A percentile compares a stretch with the other conserved stretches of the same genome.
Evolutionary conservation across 202 grass and related monocot genomes (phyloP).

Genomic region (Setaria italica): DNA sequence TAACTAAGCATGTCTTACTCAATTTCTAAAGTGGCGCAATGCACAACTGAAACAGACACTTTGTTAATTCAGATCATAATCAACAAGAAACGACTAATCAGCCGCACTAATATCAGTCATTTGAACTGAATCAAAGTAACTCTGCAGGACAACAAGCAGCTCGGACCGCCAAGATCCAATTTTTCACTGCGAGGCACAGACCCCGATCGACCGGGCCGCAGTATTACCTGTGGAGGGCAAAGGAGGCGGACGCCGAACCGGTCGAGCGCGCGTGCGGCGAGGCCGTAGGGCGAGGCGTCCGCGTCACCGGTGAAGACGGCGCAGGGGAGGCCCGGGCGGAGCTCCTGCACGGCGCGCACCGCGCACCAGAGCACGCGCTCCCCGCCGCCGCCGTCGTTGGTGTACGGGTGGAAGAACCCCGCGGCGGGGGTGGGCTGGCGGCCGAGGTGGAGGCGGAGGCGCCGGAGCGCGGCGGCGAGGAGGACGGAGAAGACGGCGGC

Average conservation of each 20-base stretch:
- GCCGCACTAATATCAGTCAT: background rate
- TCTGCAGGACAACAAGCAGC: background rate
- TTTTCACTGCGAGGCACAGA: background rate
- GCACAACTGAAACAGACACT: background rate
- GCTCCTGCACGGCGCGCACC: slow-evolving; percentile 76
- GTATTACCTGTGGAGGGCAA: slow-evolving; percentile 61
- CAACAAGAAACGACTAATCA: background rate
- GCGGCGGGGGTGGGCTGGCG: background rate
- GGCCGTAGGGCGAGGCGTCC: slow-evolving; percentile 67
- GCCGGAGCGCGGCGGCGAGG: slow-evolving; percentile 38
- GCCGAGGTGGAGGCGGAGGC: slow-evolving; percentile 3
- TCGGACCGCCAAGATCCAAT: slow-evolving; percentile 35
- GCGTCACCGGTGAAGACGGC: slow-evolving; percentile 82
- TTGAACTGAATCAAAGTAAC: background rate
- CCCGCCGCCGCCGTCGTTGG: slow-evolving; percentile 93
- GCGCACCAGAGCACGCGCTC: slow-evolving; percentile 96
- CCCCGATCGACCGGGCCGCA: background rate
- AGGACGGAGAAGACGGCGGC: slow-evolving; percentile 41
- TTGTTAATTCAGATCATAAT: background rate
- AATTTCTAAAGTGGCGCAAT: background rate
- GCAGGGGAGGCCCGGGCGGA: slow-evolving; percentile 67
- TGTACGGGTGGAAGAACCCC: slow-evolving; percentile 96
- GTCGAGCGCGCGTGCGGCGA: slow-evolving; percentile 64
- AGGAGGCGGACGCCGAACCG: slow-evolving; percentile 79
- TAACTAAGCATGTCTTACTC: background rate